Evolutionary conservation across 805 yeast species (phyloP).

Genomic region (Pichia thaimueangensis): DNA sequence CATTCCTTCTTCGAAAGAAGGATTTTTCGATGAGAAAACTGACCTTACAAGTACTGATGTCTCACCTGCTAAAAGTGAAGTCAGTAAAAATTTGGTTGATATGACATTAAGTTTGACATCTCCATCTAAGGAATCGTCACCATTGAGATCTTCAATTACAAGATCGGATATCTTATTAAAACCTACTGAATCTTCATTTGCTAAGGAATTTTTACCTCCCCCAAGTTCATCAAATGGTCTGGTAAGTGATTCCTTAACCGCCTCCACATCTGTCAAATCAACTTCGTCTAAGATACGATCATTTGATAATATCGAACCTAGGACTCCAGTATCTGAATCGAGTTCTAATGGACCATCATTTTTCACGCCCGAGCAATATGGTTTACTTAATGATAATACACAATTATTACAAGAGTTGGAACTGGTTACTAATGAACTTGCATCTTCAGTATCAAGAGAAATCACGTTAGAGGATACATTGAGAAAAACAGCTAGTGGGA

Average conservation of each 20-base stretch:
- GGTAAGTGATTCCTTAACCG: background rate
- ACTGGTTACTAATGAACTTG: constrained; percentile 64
- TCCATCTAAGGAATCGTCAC: background rate
- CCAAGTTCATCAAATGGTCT: background rate
- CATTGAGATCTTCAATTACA: background rate
- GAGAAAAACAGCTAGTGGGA: background rate
- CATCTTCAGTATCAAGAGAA: constrained; percentile 66
- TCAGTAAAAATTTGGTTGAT: constrained; percentile 6
- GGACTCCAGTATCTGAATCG: constrained; percentile 9
- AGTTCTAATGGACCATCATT: constrained; percentile 6
- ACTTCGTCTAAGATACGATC: background rate
- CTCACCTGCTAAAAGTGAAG: background rate
- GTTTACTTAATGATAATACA: constrained; percentile 53
- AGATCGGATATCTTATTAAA: background rate
- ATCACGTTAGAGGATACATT: constrained; percentile 41
- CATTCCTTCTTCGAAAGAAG: background rate
- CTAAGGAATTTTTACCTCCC: background rate
- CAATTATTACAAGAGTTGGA: constrained; percentile 58
- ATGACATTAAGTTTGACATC: constrained; percentile 3
- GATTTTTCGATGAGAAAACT: background rate
- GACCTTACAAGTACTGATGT: background rate
- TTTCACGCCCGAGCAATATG: constrained; percentile 55
- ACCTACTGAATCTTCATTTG: background rate
- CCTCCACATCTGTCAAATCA: background rate
- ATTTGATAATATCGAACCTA: constrained; percentile 3